phyloP scores from a whole-genome alignment of 805 yeast species.

The Metschnikowia henanensis region DNA sequence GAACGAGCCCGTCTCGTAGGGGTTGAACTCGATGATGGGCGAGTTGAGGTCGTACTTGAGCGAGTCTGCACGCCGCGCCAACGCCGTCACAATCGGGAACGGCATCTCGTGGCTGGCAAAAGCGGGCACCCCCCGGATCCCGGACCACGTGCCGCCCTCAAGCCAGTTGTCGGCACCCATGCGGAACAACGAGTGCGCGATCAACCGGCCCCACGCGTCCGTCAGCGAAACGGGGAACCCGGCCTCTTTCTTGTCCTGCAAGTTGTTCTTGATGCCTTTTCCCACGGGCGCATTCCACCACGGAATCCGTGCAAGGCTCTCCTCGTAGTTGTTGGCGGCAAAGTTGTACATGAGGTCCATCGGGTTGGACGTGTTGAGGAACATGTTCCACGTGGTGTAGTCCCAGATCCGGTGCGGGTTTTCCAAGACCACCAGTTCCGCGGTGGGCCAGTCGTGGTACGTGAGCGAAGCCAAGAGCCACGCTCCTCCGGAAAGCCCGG shows the following conservation, averaged over 20 bases:
- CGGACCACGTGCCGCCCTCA: slow-evolving; percentile 33
- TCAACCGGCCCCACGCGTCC: slow-evolving; percentile 78
- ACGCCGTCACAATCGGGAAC: slow-evolving; percentile 37
- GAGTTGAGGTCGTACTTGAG: slow-evolving; percentile 33
- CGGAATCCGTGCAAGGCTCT: slow-evolving; percentile 30
- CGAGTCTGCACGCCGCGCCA: slow-evolving; percentile 37
- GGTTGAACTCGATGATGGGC: slow-evolving; percentile 41
- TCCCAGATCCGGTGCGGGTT: slow-evolving; percentile 37
- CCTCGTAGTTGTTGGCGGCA: slow-evolving; percentile 22
- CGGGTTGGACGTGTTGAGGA: slow-evolving; percentile 25
- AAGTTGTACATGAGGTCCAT: slow-evolving; percentile 21
- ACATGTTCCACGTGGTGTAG: slow-evolving; percentile 27
- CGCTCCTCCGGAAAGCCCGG: slow-evolving; percentile 83
- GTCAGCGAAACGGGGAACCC: slow-evolving; percentile 70
- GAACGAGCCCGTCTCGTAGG: slow-evolving; percentile 44
- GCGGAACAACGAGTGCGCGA: slow-evolving; percentile 64
- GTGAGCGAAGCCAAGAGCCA: slow-evolving; percentile 76
- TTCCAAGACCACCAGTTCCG: slow-evolving; percentile 51
- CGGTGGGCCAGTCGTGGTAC: slow-evolving; percentile 70
- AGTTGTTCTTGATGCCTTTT: slow-evolving; percentile 49
- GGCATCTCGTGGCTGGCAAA: slow-evolving; percentile 42
- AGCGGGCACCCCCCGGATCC: slow-evolving; percentile 25
- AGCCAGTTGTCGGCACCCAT: slow-evolving; percentile 27
- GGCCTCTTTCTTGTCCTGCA: slow-evolving; percentile 47
- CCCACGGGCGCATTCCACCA: slow-evolving; percentile 37